phyloP scores from a whole-genome alignment of 1,284 basidiomycete genomes.

The Ustilago esculenta region DNA sequence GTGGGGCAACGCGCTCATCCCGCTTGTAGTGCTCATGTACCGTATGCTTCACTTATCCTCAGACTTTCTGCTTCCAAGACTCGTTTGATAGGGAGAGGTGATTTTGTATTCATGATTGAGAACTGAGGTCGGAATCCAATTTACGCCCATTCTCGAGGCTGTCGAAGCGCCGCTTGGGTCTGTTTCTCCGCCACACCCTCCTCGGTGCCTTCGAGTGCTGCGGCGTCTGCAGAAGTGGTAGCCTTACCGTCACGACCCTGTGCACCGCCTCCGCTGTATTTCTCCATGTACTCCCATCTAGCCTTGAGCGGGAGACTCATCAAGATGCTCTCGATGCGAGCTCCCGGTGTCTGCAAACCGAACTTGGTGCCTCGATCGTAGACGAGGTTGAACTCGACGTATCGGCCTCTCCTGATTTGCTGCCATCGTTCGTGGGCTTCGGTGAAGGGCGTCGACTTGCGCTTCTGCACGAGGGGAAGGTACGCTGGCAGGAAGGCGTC shows the following conservation, averaged over 20 bases:
- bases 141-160: conserved; percentile 57
- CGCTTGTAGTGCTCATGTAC: too few relatives aligned
- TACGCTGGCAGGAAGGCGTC: conserved; percentile 65
- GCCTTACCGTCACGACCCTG: conserved; percentile 47
- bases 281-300: conserved; percentile 66
- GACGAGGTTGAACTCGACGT: conserved; percentile 66
- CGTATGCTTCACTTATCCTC: too few relatives aligned
- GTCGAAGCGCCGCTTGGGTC: conserved; percentile 48
- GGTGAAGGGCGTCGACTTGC: conserved; percentile 50
- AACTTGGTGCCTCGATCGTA: conserved; percentile 67
- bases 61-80: too few relatives aligned
- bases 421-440: conserved; percentile 59
- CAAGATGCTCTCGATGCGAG: conserved; percentile 65
- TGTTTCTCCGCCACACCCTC: conserved; percentile 42
- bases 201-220: conserved; percentile 6
- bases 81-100: conserved; percentile 11
- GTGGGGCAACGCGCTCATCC: too few relatives aligned
- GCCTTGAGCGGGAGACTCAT: conserved; percentile 66
- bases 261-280: conserved; percentile 52
- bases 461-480: conserved; percentile 58
- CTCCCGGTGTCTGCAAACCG: conserved; percentile 65
- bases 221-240: conserved; percentile 14
- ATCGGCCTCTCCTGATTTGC: conserved; percentile 59
- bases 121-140: background rate
- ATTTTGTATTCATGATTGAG: background rate